These are phyloP conservation scores for Annona squamosa DNA, from an alignment of 164 flowering plant genomes.

Conservation along the genomic window DNA sequence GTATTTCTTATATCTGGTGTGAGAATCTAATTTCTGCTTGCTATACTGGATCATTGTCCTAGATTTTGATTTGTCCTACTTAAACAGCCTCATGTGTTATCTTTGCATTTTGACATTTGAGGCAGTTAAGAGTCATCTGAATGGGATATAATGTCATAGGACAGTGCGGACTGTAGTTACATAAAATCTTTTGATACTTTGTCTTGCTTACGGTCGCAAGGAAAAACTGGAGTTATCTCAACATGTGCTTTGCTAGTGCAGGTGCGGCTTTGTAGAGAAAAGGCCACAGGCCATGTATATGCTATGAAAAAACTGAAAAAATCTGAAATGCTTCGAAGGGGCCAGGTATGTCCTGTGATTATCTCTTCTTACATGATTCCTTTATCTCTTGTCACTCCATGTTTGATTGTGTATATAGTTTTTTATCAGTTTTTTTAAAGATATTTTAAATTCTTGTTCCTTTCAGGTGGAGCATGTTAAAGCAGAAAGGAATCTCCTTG, in stretches of 20 bases:
- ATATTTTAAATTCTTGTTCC: not conserved
- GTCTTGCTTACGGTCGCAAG: not conserved
- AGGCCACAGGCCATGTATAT: constrained; percentile 31
- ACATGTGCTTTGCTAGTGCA: not conserved
- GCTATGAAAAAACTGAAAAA: constrained; percentile 41
- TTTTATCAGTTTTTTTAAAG: not conserved
- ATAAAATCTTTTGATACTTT: not conserved
- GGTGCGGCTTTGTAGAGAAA: constrained; percentile 40
- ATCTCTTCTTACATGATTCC: not conserved
- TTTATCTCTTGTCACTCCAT: not conserved
- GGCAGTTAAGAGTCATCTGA: not conserved
- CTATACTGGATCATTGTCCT: too few relatives aligned
- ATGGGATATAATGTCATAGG: not conserved
- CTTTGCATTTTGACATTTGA: not conserved
- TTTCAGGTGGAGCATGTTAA: constrained; percentile 52
- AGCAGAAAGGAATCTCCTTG: constrained; percentile 49
- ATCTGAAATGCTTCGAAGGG: constrained; percentile 39
- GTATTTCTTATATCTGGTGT: too few relatives aligned
- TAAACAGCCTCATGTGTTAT: not conserved
- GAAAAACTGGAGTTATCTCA: not conserved
- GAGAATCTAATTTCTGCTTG: too few relatives aligned
- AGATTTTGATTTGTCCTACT: too few relatives aligned
- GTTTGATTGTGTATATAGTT: not conserved
- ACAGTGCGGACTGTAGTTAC: not conserved
- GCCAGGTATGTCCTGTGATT: constrained; percentile 21